These are phyloP conservation scores for Zygoascus hellenicus DNA, from an alignment of 1,139 yeast genomes.

Conservation along the genomic window DNA sequence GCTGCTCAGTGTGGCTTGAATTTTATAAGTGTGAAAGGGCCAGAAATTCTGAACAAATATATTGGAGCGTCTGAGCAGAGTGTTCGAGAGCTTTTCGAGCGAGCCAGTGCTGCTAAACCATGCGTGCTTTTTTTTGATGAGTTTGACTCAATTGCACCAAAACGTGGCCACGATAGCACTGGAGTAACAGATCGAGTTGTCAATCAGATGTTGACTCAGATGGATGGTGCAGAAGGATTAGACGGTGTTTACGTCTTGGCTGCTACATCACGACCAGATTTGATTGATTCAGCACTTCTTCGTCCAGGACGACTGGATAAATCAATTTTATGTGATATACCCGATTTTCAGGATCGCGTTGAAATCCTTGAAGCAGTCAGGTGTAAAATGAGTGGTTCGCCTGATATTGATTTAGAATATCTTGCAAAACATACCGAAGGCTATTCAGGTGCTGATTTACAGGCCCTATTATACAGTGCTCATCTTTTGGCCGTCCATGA, in stretches of 20 bases:
- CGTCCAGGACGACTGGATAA: constrained; percentile 97
- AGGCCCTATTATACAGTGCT: constrained; percentile 88
- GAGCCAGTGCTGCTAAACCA: constrained; percentile 93
- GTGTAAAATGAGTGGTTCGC: constrained; percentile 33
- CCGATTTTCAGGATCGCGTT: constrained; percentile 59
- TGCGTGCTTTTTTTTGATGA: constrained; percentile 94
- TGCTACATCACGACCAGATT: constrained; percentile 92
- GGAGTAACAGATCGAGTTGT: constrained; percentile 98
- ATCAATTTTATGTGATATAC: constrained; percentile 85
- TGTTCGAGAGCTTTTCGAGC: constrained; percentile 84
- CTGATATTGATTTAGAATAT: constrained; percentile 48
- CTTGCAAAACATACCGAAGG: constrained; percentile 65
- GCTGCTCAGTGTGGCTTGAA: constrained; percentile 93
- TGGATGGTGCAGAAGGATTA: constrained; percentile 98
- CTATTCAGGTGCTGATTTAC: constrained; percentile 92
- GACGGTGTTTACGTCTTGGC: constrained; percentile 97
- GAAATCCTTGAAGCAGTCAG: constrained; percentile 67
- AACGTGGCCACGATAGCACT: constrained; percentile 96
- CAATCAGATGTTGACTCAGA: constrained; percentile 92
- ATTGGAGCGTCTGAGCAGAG: constrained; percentile 97
- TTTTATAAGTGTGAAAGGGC: constrained; percentile 92
- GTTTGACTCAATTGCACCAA: constrained; percentile 95
- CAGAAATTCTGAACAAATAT: constrained; percentile 90
- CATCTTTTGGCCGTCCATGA: constrained; percentile 87
- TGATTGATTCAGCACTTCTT: constrained; percentile 88